phyloP scores from a whole-genome alignment of 2,329 filamentous ascomycete genomes.

The Trichocomaceae sp. region DNA sequence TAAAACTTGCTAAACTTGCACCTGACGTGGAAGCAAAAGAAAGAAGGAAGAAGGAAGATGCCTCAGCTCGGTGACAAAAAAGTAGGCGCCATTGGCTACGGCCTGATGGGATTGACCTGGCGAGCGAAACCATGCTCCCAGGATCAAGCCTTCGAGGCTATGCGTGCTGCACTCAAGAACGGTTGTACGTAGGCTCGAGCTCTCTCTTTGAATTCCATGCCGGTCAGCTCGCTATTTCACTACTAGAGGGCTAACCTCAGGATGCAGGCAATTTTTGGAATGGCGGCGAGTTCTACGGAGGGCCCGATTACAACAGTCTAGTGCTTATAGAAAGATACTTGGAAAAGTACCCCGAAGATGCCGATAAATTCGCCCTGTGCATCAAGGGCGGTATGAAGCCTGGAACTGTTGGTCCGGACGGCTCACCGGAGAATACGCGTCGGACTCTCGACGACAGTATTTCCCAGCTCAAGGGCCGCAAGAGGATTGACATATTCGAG shows the following conservation, averaged over 20 bases:
- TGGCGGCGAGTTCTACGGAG: constrained; percentile 46
- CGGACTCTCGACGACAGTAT: constrained; percentile 54
- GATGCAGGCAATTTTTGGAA: constrained; percentile 1
- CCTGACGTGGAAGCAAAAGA: too few species aligned
- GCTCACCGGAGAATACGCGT: constrained; percentile 50
- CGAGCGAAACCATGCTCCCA: constrained; percentile 4
- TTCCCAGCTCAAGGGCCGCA: constrained; percentile 29
- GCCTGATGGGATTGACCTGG: constrained; percentile 8
- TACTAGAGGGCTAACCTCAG: background rate
- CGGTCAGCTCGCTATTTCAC: background rate
- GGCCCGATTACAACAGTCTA: constrained; percentile 50
- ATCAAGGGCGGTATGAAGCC: constrained; percentile 53
- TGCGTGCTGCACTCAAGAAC: constrained; percentile 4
- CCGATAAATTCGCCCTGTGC: constrained; percentile 53
- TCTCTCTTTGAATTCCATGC: background rate
- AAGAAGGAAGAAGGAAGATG: background rate
- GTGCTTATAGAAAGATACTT: constrained; percentile 58
- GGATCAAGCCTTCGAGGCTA: constrained; percentile 4
- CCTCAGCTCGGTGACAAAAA: background rate
- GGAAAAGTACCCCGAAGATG: constrained; percentile 56
- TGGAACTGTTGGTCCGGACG: constrained; percentile 34
- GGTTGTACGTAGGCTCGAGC: background rate
- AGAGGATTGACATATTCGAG: constrained; percentile 54
- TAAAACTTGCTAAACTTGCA: background rate
- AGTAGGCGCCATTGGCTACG: constrained; percentile 7